Conservation (phyloP, 2,329 filamentous ascomycete genomes). For the Fusarium nodosum region DNA sequence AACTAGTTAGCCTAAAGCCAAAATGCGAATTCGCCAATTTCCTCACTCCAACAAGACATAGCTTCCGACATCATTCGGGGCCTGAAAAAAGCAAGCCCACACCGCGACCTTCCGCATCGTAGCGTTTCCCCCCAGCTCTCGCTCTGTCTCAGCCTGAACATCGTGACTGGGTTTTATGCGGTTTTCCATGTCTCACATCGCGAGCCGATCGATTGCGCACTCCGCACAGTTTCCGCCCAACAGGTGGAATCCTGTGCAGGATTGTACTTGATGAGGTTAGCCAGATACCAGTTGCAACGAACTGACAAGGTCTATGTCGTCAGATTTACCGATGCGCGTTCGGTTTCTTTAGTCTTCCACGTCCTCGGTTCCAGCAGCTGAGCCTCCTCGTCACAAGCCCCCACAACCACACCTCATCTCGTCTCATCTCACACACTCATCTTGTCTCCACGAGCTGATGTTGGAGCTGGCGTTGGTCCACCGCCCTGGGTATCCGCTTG, state of each 20-base stretch:
- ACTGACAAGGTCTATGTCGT: conserved; percentile 30
- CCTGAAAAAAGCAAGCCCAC: conserved; percentile 41
- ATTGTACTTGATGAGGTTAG: conserved; percentile 28
- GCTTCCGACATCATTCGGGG: conserved; percentile 43
- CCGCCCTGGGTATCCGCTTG: conserved; percentile 43
- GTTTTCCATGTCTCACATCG: conserved; percentile 46
- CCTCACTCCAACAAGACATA: conserved; percentile 20
- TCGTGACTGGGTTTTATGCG: conserved; percentile 45
- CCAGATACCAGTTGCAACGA: conserved; percentile 10
- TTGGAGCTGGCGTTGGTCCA: conserved; percentile 35
- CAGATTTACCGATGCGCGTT: conserved; percentile 24
- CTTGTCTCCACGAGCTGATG: conserved; percentile 35
- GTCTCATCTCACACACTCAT: conserved; percentile 25
- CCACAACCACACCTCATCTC: conserved; percentile 27
- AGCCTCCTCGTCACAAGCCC: conserved; percentile 43
- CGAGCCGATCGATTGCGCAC: conserved; percentile 48
- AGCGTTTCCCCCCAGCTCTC: conserved; percentile 19
- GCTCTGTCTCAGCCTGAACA: conserved; percentile 37
- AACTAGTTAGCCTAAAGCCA: conserved; percentile 39
- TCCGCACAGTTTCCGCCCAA: conserved; percentile 37
- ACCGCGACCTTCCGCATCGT: conserved; percentile 38
- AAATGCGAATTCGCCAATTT: conserved; percentile 37
- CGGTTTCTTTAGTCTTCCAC: conserved; percentile 29
- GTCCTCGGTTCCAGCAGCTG: conserved; percentile 34
- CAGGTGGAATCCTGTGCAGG: conserved; percentile 32